Conservation (phyloP, 257 asterid genomes). For the Capsicum pubescens region DNA sequence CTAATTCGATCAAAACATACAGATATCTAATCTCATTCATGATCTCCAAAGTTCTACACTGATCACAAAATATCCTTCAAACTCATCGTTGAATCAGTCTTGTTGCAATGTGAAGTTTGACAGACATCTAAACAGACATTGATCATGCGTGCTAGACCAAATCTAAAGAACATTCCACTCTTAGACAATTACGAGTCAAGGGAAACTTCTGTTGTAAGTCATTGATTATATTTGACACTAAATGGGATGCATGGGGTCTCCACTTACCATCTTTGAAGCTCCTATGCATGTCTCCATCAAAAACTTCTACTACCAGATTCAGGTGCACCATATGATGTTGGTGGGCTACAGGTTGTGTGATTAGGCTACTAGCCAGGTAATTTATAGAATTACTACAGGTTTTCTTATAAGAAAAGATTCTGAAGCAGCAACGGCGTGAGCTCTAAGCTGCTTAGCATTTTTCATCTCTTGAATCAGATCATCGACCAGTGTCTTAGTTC, state of each 20-base stretch:
- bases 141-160: background rate
- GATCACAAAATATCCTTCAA: background rate
- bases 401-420: background rate
- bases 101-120: background rate
- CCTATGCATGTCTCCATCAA: background rate
- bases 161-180: background rate
- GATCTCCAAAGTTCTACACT: background rate
- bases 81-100: background rate
- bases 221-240: background rate
- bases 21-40: background rate
- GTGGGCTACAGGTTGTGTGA: background rate
- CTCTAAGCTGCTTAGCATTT: conserved; percentile 6
- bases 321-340: background rate
- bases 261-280: background rate
- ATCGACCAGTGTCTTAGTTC: background rate
- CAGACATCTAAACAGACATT: background rate
- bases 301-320: background rate
- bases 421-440: background rate
- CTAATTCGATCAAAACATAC: background rate
- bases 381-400: background rate
- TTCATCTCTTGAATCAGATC: conserved; percentile 10
- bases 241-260: background rate
- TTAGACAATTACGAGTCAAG: background rate
- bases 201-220: background rate
- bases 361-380: background rate